phyloP scores from a whole-genome alignment of 306 rosid species.

The Gynostemma pentaphyllum region DNA sequence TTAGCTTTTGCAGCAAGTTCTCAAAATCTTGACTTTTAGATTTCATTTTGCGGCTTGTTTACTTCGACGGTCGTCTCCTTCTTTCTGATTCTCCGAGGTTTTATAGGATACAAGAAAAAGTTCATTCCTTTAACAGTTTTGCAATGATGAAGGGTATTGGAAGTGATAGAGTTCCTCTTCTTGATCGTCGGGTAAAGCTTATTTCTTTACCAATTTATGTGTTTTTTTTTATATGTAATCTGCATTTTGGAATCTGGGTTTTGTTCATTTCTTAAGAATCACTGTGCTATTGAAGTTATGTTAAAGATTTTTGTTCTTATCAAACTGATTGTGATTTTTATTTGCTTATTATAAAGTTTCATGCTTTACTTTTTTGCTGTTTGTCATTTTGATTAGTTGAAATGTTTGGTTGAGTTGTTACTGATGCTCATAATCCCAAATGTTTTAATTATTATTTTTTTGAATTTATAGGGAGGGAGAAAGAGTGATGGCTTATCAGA shows the following conservation, averaged over 20 bases:
- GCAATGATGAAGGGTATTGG: constrained; percentile 11
- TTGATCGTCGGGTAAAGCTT: constrained; percentile 18
- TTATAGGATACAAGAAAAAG: not conserved
- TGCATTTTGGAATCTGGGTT: not conserved
- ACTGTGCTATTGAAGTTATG: no score
- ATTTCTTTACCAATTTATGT: not conserved
- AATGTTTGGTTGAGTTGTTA: not conserved
- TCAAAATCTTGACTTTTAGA: not conserved
- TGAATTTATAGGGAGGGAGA: constrained; percentile 23
- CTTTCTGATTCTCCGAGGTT: not conserved
- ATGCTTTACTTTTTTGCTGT: not conserved
- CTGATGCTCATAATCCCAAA: not conserved
- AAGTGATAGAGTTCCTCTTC: constrained; percentile 18
- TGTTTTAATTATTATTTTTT: not conserved
- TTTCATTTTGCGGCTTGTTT: not conserved
- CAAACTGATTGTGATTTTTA: no score
- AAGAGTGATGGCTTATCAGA: constrained; percentile 24
- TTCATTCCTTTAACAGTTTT: not conserved
- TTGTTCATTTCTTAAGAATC: no score
- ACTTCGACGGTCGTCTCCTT: not conserved
- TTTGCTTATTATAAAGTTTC: no score
- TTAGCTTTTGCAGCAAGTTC: not conserved
- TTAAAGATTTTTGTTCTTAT: no score
- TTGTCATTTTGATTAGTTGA: not conserved
- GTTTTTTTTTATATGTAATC: not conserved